These are phyloP conservation scores for Bidens hawaiensis DNA, from an alignment of 140 eudicot genomes.

Conservation along the genomic window DNA sequence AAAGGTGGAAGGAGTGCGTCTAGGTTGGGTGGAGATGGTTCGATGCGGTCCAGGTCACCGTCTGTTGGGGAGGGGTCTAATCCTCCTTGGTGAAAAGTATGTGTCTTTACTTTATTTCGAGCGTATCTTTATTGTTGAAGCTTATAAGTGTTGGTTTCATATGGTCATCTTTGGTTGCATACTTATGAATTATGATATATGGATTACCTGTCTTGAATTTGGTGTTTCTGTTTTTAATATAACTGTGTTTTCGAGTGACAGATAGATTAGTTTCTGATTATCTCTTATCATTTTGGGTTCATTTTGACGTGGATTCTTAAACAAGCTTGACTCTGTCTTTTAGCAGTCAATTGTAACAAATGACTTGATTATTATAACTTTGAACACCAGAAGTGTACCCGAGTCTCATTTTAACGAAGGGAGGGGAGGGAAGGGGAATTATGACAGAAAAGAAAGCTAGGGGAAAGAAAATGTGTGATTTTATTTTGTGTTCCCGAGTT, in stretches of 20 bases:
- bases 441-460: too few relatives aligned
- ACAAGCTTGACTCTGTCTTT: too few relatives aligned
- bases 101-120: conserved; percentile 2
- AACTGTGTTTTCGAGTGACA: neutral
- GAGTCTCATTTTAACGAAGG: too few relatives aligned
- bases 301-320: neutral
- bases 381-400: neutral
- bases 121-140: conserved; percentile 6
- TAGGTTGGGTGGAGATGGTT: neutral
- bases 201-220: neutral
- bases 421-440: too few relatives aligned
- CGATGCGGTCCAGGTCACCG: conserved; percentile 71
- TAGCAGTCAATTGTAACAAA: too few relatives aligned
- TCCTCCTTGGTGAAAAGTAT: conserved; percentile 64
- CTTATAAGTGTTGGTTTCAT: neutral
- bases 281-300: neutral
- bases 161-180: neutral
- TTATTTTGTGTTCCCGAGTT: too few relatives aligned
- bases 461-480: too few relatives aligned
- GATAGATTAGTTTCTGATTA: neutral
- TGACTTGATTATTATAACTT: neutral
- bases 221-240: too few relatives aligned
- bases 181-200: conserved; percentile 11
- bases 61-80: conserved; percentile 78
- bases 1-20: neutral